Percentiles rank a stretch among this genome's conserved stretches.
Evolutionary conservation across 2,329 filamentous ascomycete genomes (phyloP).

Genomic region (Plenodomus lindquistii): DNA sequence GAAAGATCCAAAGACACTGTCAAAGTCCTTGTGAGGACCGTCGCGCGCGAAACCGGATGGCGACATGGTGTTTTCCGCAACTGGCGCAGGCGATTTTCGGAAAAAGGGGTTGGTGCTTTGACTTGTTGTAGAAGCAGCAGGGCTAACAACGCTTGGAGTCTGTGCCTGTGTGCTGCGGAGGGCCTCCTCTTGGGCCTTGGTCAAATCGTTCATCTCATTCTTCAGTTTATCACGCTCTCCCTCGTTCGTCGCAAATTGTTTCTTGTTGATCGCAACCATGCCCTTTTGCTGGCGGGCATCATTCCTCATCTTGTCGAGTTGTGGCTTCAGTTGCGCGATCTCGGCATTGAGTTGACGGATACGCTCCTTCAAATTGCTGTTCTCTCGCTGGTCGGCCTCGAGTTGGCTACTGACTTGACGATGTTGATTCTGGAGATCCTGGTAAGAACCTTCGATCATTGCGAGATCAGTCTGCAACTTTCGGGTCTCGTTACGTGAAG

Average conservation of each 20-base stretch:
- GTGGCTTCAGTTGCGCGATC: slow-evolving; percentile 80
- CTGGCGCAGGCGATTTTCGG: slow-evolving; percentile 60
- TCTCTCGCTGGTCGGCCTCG: slow-evolving; percentile 87
- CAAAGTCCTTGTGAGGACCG: slow-evolving; percentile 60
- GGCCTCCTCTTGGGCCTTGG: slow-evolving; percentile 63
- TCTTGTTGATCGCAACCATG: slow-evolving; percentile 96
- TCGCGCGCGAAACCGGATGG: slow-evolving; percentile 53
- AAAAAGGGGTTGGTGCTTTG: slow-evolving; percentile 93
- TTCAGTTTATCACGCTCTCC: slow-evolving; percentile 86
- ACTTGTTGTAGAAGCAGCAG: slow-evolving; percentile 64
- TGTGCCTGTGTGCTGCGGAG: slow-evolving; percentile 38
- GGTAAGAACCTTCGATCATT: slow-evolving; percentile 76
- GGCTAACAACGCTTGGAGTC: slow-evolving; percentile 64
- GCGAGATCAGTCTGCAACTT: slow-evolving; percentile 84
- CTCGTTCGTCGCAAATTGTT: slow-evolving; percentile 89
- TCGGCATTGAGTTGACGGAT: slow-evolving; percentile 83
- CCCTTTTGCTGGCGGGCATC: slow-evolving; percentile 96
- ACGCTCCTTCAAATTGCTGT: slow-evolving; percentile 80
- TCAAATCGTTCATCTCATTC: slow-evolving; percentile 72
- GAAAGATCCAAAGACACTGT: slow-evolving; percentile 81
- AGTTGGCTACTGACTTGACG: slow-evolving; percentile 73
- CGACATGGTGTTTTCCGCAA: slow-evolving; percentile 55
- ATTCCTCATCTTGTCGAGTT: slow-evolving; percentile 89
- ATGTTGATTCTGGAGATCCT: slow-evolving; percentile 82
- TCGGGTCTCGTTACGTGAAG: slow-evolving; percentile 77